Evolutionary conservation across 129 eudicot genomes (phyloP).

Genomic region (Flaveria robusta): DNA sequence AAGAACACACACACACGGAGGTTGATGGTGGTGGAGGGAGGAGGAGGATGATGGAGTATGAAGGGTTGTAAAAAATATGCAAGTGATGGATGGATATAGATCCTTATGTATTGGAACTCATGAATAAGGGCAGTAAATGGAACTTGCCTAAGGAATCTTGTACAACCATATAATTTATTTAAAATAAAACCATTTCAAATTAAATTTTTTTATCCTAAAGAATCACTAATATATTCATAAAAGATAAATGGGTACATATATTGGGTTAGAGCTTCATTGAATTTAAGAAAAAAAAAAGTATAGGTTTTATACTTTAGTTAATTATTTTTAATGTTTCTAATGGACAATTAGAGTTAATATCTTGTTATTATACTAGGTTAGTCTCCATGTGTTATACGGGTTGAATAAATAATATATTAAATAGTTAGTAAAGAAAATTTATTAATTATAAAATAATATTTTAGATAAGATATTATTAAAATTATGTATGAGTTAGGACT

Average conservation of each 20-base stretch:
- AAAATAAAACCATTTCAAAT: constrained; percentile 8
- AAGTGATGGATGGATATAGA: constrained; percentile 25
- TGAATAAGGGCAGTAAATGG: constrained; percentile 32
- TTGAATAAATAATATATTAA: no score
- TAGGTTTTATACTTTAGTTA: no score
- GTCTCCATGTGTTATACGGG: no score
- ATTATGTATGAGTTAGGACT: no score
- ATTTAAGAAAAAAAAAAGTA: no score
- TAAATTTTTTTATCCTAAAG: background rate
- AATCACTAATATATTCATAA: constrained; percentile 10
- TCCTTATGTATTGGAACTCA: constrained; percentile 44
- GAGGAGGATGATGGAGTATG: constrained; percentile 9
- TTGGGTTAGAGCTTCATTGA: no score
- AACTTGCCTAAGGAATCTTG: constrained; percentile 37
- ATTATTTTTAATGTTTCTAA: no score
- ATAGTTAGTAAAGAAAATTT: no score
- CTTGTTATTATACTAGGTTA: no score
- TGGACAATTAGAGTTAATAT: no score
- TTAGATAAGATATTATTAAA: no score
- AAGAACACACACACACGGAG: background rate
- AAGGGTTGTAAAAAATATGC: background rate
- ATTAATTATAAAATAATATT: no score
- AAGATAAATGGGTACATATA: background rate
- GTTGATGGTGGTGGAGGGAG: background rate
- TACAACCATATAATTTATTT: constrained; percentile 6